These are phyloP conservation scores for Fusarium veterinarium DNA, from an alignment of 2,329 filamentous ascomycete genomes.

Conservation along the genomic window DNA sequence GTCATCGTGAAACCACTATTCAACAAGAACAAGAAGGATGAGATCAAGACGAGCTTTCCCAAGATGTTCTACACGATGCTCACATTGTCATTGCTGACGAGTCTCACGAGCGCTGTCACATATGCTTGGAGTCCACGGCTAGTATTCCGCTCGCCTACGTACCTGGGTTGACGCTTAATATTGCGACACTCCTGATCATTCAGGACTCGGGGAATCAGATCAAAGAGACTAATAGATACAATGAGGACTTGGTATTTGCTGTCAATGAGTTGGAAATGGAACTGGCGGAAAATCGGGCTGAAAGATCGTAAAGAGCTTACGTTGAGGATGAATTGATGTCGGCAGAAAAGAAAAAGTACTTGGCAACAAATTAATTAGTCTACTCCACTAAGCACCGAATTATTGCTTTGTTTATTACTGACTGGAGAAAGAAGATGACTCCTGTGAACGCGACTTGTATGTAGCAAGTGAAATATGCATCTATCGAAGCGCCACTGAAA, in stretches of 20 bases:
- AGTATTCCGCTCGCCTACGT: neutral
- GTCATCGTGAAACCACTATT: neutral
- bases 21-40: fast-evolving
- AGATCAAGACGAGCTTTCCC: neutral
- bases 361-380: neutral
- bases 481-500: neutral
- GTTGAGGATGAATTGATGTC: neutral
- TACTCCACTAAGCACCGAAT: neutral
- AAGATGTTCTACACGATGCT: neutral
- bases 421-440: neutral
- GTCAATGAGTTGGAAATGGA: neutral
- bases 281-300: neutral
- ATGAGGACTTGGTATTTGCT: neutral
- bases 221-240: neutral
- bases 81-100: neutral
- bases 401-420: neutral
- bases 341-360: fast-evolving
- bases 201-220: neutral
- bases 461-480: neutral
- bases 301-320: neutral
- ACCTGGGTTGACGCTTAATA: neutral
- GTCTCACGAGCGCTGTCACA: neutral
- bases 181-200: neutral
- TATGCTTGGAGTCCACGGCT: neutral
- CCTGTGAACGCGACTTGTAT: neutral